phyloP scores from a whole-genome alignment of 2,329 filamentous ascomycete genomes.

The Xylaria sp. region DNA sequence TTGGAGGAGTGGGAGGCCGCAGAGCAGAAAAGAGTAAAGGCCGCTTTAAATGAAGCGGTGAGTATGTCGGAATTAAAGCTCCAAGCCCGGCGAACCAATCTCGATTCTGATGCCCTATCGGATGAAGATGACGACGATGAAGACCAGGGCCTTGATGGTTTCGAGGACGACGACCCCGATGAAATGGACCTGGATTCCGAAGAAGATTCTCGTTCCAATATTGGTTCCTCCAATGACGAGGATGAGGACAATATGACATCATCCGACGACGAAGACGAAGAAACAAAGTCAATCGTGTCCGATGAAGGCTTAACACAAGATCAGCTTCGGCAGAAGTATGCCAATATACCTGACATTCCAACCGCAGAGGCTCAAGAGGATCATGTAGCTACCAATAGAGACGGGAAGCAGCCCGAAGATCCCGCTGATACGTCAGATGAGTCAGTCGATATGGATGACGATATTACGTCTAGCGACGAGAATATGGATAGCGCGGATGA shows the following conservation, averaged over 20 bases:
- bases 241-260: constrained; percentile 68
- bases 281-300: constrained; percentile 55
- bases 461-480: constrained; percentile 63
- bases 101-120: constrained; percentile 57
- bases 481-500: constrained; percentile 52
- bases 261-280: constrained; percentile 67
- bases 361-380: constrained; percentile 23
- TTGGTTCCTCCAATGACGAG: constrained; percentile 51
- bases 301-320: constrained; percentile 73
- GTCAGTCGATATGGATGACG: constrained; percentile 72
- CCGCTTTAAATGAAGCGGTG: constrained; percentile 75
- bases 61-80: constrained; percentile 73
- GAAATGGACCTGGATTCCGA: constrained; percentile 48
- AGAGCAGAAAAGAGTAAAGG: constrained; percentile 67
- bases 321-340: constrained; percentile 72
- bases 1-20: constrained; percentile 68
- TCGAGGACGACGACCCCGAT: constrained; percentile 54
- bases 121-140: constrained; percentile 48
- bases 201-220: constrained; percentile 39
- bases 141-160: constrained; percentile 46
- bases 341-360: constrained; percentile 61
- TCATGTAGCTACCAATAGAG: constrained; percentile 26
- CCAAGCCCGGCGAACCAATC: constrained; percentile 61
- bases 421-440: constrained; percentile 65
- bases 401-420: constrained; percentile 33